phyloP scores from a whole-genome alignment of 176 grass and related monocot species.

The Chloris gayana region DNA sequence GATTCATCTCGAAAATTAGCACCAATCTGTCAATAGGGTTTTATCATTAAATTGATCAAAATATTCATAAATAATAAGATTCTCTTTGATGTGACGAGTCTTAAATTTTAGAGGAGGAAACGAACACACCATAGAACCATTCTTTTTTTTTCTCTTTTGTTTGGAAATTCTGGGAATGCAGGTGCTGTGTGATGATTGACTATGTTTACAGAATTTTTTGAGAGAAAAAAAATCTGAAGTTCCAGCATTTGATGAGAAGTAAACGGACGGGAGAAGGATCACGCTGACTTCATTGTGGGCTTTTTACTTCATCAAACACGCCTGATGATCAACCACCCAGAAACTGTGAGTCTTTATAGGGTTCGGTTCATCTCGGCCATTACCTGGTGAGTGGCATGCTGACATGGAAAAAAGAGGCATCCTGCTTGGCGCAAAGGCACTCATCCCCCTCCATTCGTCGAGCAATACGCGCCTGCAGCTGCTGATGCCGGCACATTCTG shows the following conservation, averaged over 20 bases:
- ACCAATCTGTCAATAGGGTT: too few relatives aligned
- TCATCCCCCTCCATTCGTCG: neutral
- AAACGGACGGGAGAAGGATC: neutral
- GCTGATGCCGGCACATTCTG: conserved; percentile 13
- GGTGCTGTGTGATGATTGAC: neutral
- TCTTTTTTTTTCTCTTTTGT: neutral
- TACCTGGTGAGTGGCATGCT: neutral
- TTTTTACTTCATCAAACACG: too few relatives aligned
- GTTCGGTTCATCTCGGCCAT: neutral
- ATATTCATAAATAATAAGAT: too few relatives aligned
- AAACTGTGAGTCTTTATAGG: neutral
- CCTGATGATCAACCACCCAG: too few relatives aligned
- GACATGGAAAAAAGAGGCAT: neutral
- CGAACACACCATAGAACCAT: neutral
- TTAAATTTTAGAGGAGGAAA: too few relatives aligned
- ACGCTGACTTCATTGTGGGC: too few relatives aligned
- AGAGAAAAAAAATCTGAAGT: neutral
- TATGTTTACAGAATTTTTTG: neutral
- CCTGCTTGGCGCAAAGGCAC: neutral
- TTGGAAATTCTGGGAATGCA: neutral
- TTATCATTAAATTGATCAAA: too few relatives aligned
- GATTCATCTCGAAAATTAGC: too few relatives aligned
- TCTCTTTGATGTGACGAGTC: too few relatives aligned
- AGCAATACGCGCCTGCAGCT: neutral
- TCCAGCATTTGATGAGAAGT: neutral